Evolutionary conservation across 2,329 filamentous ascomycete genomes (phyloP), one percentile per base, ranked within the genome.

Genomic region (Fusarium sp.): DNA sequence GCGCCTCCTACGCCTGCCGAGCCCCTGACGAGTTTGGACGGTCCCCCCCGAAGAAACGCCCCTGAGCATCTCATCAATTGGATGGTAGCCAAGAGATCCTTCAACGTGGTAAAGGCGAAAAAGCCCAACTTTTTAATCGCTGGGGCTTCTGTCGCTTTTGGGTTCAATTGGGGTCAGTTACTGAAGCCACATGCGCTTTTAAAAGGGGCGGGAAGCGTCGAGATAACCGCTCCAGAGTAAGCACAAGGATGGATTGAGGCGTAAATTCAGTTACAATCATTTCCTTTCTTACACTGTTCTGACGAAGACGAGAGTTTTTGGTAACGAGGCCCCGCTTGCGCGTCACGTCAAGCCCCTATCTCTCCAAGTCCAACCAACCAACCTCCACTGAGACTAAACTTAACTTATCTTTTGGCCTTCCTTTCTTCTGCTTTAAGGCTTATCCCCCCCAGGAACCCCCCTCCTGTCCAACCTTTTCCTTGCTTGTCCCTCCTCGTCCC

Each of bases 301-400:
- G 38, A 56, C 30, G 28, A 64, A 9, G 61, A 28, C 12, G 57
- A 56, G 42, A 40, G 40, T 64, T 69, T 69, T 60, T 61, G 35
- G 49, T 28, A 42, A n/a, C 21, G 9, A 25, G 37, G 65, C 66
- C 66, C 67, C 67, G 46, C 65, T 70, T 70, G 65, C 67, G 66
- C 67, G 65, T 69, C 65, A 60, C 40, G 35, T 44, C 46, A 59
- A 64, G 44, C 64, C 66, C 66, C 64, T 69, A 69, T 63, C 65
- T 53, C 30, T 35, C 50, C 50, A 38, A 52, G 32, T 21, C 23
- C 47, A 32, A 42, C 40, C 40, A 40, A 32, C 46, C 46, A 50
- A 35, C 49, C 49, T 35, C 49, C 49, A 52, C 23, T 40, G 12
- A 54, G 18, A 53, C 50, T 53, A 53, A 37, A 53, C 50, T 40